phyloP scores from a whole-genome alignment of 139 green algal species.

The Microglena sp. region DNA sequence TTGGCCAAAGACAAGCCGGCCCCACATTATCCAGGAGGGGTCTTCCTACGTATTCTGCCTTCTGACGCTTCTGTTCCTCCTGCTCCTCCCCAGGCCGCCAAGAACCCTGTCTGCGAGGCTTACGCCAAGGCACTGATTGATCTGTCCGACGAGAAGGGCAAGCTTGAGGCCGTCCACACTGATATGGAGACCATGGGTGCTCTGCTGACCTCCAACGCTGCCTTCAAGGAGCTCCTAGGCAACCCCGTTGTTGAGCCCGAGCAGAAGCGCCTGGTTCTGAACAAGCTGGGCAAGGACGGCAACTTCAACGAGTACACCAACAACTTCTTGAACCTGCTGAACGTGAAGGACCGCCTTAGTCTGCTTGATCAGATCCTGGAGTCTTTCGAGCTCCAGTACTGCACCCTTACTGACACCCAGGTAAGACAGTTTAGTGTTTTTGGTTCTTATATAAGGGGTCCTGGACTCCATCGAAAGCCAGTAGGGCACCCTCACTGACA shows the following conservation, averaged over 20 bases:
- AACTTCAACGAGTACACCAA: slow-evolving; percentile 61
- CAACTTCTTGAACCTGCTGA: slow-evolving; percentile 95
- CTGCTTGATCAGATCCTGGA: slow-evolving; percentile 76
- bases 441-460: not conserved
- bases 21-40: too few relatives aligned
- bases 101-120: slow-evolving; percentile 43
- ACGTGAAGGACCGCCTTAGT: slow-evolving; percentile 81
- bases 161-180: slow-evolving; percentile 78
- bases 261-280: slow-evolving; percentile 86
- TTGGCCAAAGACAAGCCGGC: too few relatives aligned
- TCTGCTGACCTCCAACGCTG: slow-evolving; percentile 57
- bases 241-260: slow-evolving; percentile 73
- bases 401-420: slow-evolving; percentile 92
- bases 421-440: slow-evolving; percentile 21
- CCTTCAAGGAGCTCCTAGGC: slow-evolving; percentile 66
- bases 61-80: too few relatives aligned
- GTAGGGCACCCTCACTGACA: too few relatives aligned
- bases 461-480: too few relatives aligned
- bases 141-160: slow-evolving; percentile 69
- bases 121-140: slow-evolving; percentile 95
- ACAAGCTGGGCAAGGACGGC: slow-evolving; percentile 72
- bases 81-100: slow-evolving; percentile 11
- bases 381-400: slow-evolving; percentile 93
- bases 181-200: slow-evolving; percentile 60
- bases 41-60: too few relatives aligned